Base-by-base conservation (phyloP, 2,329 filamentous ascomycete genomes). In the Penicillium hordei region DNA sequence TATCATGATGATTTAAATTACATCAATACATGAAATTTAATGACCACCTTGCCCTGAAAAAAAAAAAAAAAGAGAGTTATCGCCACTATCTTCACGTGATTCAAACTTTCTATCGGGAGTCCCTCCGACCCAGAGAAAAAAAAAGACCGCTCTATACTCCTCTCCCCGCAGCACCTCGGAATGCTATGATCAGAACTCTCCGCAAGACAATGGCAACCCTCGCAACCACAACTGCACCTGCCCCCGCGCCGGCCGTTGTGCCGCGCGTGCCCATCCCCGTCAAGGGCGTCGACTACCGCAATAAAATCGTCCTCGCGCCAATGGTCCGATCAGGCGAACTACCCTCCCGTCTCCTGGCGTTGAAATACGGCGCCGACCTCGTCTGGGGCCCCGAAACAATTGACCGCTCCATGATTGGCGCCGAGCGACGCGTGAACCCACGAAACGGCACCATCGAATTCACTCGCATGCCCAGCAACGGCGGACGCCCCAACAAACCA, bases 281-380 rank as follows among this genome's bases (percentile, higher is more conserved):
- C 60, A 89, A 89, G 75, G 93, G 93, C 51, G 92, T 96, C 69
- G 92, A 97, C 79, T 97, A 97, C 77, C 86, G 93, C 67, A 89
- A 90, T 76, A 97, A 95, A 76, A 79, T 97, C 64, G 94, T 97
- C 44, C 88, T 99, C 62, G 94, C 94, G 60, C 94, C 94, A 40
- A 99, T 99, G 94, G 93, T 97, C 57, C 89, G 94, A 66, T 96
- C 91, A n/a, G 94, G 94, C 71, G 94, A 99, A 80, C 81, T 97
- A 60, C 93, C 94, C 3, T 94, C 91, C 39, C 88, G 94, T 58
- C 83, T 99, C 27, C 78, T 96, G 43, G 91, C 94, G 33, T 85
- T 99, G 60, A 90, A 95, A 71, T 97, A 99, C 74, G 94, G 94
- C 65, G 94, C 94, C 52, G 94, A 99, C 76, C 82, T 99, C 17